Evolutionary conservation across 2,329 filamentous ascomycete species (phyloP), one percentile per base, ranked within the genome.

Genomic region (Claviceps monticola): DNA sequence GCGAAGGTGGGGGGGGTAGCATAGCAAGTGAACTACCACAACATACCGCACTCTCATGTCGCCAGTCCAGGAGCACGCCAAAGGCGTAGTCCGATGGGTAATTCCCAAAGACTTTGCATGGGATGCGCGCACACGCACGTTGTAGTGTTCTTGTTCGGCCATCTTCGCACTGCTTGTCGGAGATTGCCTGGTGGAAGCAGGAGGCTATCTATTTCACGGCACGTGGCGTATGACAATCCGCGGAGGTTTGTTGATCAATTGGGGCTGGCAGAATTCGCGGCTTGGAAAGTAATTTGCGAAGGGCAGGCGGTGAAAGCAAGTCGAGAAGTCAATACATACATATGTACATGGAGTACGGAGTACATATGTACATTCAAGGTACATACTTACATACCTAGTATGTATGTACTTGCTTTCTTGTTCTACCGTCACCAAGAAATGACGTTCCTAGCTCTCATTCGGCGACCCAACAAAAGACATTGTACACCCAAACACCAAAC

Each of bases 21-120:
- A n/a, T 13, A 34, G 26, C 5, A 29, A 1, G 17, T 19, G 45
- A 2, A 34, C 23, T 41, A 49, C 23, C 39, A 49, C 26, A 53
- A 49, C 61, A 53, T 56, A 69, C 67, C 67, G 62, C 5, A 67
- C 64, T 52, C 68, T 65, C 62, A 69, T 60, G 49, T 70, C 68
- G 51, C 69, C 69, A 6, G 64, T 67, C 69, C 69, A 71, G 29
- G 66, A 56, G 51, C 60, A 56, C 16, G 59, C 53, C 14, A 71
- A 59, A 16, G 68, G 67, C 43, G 68, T 70, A 21, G 67, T 63
- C 37, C 68, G 64, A 51, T 69, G 62, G 7, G 67, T 68, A 46
- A 71, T 71, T 47, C 69, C 69, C 46, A 71, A 60, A 6, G 64
- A 61, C 46, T 57, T 64, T 7, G 64, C 64, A 43, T 68, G 62